Evolutionary conservation across 179 eudicot genomes (phyloP).

Genomic region (Silene vulgaris): DNA sequence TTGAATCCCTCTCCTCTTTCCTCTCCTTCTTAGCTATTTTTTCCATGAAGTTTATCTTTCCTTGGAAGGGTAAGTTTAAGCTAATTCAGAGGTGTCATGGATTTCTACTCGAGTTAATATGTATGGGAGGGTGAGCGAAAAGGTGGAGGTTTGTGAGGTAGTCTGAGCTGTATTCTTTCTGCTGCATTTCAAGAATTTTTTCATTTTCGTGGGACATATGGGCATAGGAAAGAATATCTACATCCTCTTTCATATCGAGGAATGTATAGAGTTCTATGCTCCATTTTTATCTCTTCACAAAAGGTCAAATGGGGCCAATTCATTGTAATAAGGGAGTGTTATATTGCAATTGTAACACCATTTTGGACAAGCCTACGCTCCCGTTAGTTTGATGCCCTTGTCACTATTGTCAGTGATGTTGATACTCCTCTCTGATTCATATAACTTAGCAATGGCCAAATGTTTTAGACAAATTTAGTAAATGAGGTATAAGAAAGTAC

Average conservation of each 20-base stretch:
- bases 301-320: background rate
- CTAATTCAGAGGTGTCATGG: background rate
- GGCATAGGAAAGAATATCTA: background rate
- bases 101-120: background rate
- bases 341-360: background rate
- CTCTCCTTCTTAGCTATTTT: background rate
- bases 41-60: background rate
- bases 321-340: background rate
- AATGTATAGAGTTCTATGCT: background rate
- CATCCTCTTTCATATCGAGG: background rate
- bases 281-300: background rate
- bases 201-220: slow-evolving; percentile 5
- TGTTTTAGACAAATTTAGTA: background rate
- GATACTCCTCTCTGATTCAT: background rate
- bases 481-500: background rate
- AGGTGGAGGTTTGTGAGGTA: background rate
- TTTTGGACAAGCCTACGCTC: background rate
- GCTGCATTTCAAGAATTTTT: background rate
- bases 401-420: background rate
- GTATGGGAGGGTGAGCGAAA: slow-evolving; percentile 12
- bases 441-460: background rate
- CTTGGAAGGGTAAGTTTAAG: background rate
- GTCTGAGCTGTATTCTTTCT: background rate
- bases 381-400: background rate
- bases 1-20: background rate